These are phyloP conservation scores for Dionaea muscipula DNA, from an alignment of 179 eudicot genomes.

Conservation along the genomic window DNA sequence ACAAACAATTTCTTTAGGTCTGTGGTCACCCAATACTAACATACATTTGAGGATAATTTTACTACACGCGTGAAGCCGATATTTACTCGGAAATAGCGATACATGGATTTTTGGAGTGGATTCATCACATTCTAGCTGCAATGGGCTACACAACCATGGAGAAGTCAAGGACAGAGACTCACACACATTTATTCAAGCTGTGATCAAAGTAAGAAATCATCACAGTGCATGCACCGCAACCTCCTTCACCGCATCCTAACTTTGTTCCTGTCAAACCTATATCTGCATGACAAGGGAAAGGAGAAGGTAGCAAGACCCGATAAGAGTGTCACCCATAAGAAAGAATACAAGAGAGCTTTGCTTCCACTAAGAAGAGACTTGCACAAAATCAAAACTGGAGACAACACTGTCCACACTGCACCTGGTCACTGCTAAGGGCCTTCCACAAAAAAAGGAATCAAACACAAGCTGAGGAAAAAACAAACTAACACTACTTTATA, in stretches of 20 bases:
- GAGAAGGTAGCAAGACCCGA: not conserved
- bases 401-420: too few relatives aligned
- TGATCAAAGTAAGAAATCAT: slow-evolving; percentile 74
- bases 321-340: slow-evolving; percentile 2
- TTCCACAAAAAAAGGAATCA: too few relatives aligned
- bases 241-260: slow-evolving; percentile 98
- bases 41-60: not conserved
- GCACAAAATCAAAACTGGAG: not conserved
- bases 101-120: too few relatives aligned
- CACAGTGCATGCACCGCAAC: slow-evolving; percentile 99
- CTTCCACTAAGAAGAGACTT: not conserved
- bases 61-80: too few relatives aligned
- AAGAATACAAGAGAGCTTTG: not conserved
- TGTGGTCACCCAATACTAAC: not conserved
- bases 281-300: slow-evolving; percentile 32
- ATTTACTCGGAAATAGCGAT: too few relatives aligned
- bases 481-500: too few relatives aligned
- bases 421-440: too few relatives aligned
- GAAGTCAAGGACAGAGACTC: slow-evolving; percentile 24
- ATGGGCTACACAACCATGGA: not conserved
- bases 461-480: too few relatives aligned
- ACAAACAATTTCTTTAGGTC: slow-evolving; percentile 2
- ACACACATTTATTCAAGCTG: slow-evolving; percentile 70
- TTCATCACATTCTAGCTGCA: too few relatives aligned
- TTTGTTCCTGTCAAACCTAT: slow-evolving; percentile 82